Base-by-base conservation (phyloP, 1,284 basidiomycete genomes). In the Heterobasidion annosum region DNA sequence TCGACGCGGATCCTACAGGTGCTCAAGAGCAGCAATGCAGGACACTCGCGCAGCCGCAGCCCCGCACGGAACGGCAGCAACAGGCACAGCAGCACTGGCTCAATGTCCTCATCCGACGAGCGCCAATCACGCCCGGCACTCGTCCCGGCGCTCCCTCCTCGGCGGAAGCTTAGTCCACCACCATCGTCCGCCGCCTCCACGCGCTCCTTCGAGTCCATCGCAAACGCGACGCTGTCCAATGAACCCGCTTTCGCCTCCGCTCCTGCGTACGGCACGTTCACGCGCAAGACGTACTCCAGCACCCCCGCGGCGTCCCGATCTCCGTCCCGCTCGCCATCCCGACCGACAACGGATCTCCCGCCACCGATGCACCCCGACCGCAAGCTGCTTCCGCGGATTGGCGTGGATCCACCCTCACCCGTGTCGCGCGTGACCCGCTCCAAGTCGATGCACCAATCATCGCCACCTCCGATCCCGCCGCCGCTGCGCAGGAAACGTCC, bases 1-100 rank as follows among this genome's bases (percentile, higher is more conserved):
- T 76, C 79, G 58, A 82, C 85, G 63, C 73, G 85, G 16, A 75
- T 87, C n/a, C 68, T 87, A 55, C 79, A 83, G 62, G 81, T 89
- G 5, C 72, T 89, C 34, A 83, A 83, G 66, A 64, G 66, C 62
- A 65, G 59, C 50, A 57, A 51, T 49, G 53, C 48, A 7, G 35
- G 25, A 25, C 25, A 34, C 10, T 47, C 25, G 45, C 10, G 16
- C 15, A 47, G 53, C 55, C 54, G 57, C 34, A 67, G 62, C 55
- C 65, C 63, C 54, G 54, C 63, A 43, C 50, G 62, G 44, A 53
- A 56, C 1, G 58, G 61, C 13, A 56, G 65, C 5, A 64, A 67
- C 12, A 70, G 69, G 56, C 61, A 51, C 42, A 70, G 69, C 44
- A 57, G 57, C 50, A 62, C 63, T 0, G 52, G 34, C 10, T 59